phyloP scores from a whole-genome alignment of 2,329 filamentous ascomycete species.

The Chaetomium sp. region DNA sequence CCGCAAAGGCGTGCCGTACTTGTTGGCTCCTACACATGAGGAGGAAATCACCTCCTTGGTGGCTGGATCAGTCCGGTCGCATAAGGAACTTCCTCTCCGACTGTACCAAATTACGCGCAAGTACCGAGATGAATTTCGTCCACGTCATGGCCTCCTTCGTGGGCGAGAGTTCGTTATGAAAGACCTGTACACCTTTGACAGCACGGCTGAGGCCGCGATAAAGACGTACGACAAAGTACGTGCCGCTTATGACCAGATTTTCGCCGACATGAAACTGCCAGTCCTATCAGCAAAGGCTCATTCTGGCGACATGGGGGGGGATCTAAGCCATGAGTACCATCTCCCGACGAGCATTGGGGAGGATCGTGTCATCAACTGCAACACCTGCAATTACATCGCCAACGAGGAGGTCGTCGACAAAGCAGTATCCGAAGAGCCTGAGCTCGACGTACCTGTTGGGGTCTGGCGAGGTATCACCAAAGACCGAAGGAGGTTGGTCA shows the following conservation, averaged over 20 bases:
- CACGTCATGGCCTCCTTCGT: slow-evolving; percentile 79
- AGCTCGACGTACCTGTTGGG: slow-evolving; percentile 17
- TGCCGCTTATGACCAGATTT: slow-evolving; percentile 66
- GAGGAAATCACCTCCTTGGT: slow-evolving; percentile 90
- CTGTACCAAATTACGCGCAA: slow-evolving; percentile 92
- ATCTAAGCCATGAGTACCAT: slow-evolving; percentile 91
- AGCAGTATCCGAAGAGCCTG: slow-evolving; percentile 14
- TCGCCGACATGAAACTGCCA: slow-evolving; percentile 75
- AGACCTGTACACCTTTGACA: slow-evolving; percentile 93
- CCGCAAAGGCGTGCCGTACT: slow-evolving; percentile 64
- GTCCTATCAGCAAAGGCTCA: slow-evolving; percentile 82
- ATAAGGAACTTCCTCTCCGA: slow-evolving; percentile 77
- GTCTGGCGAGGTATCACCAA: slow-evolving; percentile 60
- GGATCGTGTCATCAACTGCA: slow-evolving; percentile 74
- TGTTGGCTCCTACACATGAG: slow-evolving; percentile 90
- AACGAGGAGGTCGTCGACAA: slow-evolving; percentile 76
- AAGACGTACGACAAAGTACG: slow-evolving; percentile 72
- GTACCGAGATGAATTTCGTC: slow-evolving; percentile 87
- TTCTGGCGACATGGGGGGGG: slow-evolving; percentile 93
- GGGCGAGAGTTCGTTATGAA: slow-evolving; percentile 96
- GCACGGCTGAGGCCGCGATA: slow-evolving; percentile 59
- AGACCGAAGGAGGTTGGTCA: slow-evolving; percentile 61
- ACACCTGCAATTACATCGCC: slow-evolving; percentile 64
- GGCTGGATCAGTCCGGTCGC: slow-evolving; percentile 64
- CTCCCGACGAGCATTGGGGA: slow-evolving; percentile 74